Evolutionary conservation across 164 flowering plant genomes (phyloP).

Genomic region (Piper longum): DNA sequence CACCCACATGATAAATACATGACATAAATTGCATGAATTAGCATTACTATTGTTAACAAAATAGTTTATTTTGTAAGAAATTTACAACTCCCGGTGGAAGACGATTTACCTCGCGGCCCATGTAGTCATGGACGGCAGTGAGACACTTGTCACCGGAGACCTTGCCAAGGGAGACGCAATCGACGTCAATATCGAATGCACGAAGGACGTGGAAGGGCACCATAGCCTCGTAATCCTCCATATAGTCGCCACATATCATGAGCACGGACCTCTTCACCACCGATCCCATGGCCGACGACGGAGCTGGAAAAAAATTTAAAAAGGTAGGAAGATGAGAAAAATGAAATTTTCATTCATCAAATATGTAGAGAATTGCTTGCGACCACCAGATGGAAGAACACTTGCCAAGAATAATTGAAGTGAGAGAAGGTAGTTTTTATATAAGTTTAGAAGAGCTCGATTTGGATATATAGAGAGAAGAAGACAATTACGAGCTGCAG

Average conservation of each 20-base stretch:
- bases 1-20: no score
- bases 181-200: constrained; percentile 14
- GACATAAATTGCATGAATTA: no score
- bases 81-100: neutral
- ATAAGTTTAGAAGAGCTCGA: no score
- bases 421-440: no score
- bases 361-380: no score
- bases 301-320: neutral
- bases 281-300: constrained; percentile 7
- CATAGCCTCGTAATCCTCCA: constrained; percentile 23
- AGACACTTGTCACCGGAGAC: constrained; percentile 13
- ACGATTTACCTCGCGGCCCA: constrained; percentile 17
- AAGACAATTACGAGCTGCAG: no score
- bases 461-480: no score
- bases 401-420: no score
- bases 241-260: constrained; percentile 26
- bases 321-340: neutral
- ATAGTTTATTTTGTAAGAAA: no score
- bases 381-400: no score
- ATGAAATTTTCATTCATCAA: neutral
- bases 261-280: constrained; percentile 9
- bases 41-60: no score
- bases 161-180: constrained; percentile 18
- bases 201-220: constrained; percentile 19
- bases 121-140: constrained; percentile 24